Evolutionary conservation across 257 asterid genomes (phyloP).

Genomic region (Primulina eburnea): DNA sequence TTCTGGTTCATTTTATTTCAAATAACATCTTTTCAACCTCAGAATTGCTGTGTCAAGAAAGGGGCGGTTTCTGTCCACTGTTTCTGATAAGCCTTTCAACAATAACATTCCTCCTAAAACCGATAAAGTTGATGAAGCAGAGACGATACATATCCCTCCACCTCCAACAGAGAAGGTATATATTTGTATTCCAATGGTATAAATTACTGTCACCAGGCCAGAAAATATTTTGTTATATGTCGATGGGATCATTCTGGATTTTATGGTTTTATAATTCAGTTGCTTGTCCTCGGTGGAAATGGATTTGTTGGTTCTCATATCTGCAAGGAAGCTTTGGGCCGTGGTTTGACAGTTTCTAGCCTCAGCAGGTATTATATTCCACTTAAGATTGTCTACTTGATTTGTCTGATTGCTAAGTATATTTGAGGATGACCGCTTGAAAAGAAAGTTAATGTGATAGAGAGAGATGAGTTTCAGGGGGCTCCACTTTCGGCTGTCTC

Average conservation of each 20-base stretch:
- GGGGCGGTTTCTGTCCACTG: conserved; percentile 51
- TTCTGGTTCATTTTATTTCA: background rate
- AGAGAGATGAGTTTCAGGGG: background rate
- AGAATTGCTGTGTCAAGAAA: conserved; percentile 38
- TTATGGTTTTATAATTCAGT: conserved; percentile 39
- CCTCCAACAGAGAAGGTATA: conserved; percentile 83
- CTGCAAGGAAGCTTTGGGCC: conserved; percentile 80
- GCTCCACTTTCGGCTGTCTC: background rate
- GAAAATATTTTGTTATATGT: conserved; percentile 12
- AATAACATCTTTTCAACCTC: conserved; percentile 26
- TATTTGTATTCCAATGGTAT: conserved; percentile 17
- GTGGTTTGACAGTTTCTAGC: conserved; percentile 79
- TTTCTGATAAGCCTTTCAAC: conserved; percentile 31
- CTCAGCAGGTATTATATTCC: conserved; percentile 69
- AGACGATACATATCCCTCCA: conserved; percentile 74
- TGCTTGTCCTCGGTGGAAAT: conserved; percentile 96
- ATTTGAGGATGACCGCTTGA: background rate
- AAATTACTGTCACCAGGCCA: conserved; percentile 7
- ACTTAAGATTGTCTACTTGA: conserved; percentile 4
- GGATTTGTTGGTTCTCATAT: conserved; percentile 97
- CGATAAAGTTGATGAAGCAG: conserved; percentile 78
- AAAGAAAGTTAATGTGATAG: background rate
- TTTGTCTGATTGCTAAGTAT: background rate
- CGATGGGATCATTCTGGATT: background rate
- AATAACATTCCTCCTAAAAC: conserved; percentile 27